phyloP scores from a whole-genome alignment of 75 land plant species.

The Cupressus sempervirens region DNA sequence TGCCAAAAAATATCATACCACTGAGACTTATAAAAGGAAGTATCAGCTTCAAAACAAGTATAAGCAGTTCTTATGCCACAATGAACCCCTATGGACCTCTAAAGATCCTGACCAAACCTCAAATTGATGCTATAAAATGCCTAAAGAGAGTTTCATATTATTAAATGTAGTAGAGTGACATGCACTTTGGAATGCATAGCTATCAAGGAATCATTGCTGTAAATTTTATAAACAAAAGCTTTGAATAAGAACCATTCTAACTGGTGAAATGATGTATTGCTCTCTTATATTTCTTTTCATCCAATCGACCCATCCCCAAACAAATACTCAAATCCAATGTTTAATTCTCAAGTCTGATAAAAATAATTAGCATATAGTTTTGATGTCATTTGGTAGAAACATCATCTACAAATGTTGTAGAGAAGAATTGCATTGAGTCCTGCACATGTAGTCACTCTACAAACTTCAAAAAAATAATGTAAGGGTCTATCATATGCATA shows the following conservation, averaged over 20 bases:
- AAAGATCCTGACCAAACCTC: not conserved
- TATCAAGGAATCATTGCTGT: not conserved
- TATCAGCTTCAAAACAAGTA: not conserved
- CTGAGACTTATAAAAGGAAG: not conserved
- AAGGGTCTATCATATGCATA: not conserved
- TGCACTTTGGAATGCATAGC: not conserved
- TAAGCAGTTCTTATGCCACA: not conserved
- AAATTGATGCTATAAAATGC: not conserved
- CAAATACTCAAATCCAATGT: not conserved
- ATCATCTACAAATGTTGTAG: not conserved
- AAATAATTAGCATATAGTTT: not conserved
- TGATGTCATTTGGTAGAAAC: not conserved
- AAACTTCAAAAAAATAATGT: not conserved
- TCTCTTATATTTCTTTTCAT: not conserved
- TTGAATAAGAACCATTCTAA: not conserved
- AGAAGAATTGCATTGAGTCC: not conserved
- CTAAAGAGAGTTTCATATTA: not conserved
- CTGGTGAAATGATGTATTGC: not conserved
- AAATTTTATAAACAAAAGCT: not conserved
- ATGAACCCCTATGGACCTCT: not conserved
- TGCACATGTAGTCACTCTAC: not conserved
- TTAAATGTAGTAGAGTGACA: not conserved
- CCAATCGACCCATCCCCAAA: not conserved
- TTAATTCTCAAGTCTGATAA: not conserved
- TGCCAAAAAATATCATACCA: conserved; percentile 13